Conservation (phyloP, 495 filamentous ascomycete genomes). For the Penicillium chermesinum region DNA sequence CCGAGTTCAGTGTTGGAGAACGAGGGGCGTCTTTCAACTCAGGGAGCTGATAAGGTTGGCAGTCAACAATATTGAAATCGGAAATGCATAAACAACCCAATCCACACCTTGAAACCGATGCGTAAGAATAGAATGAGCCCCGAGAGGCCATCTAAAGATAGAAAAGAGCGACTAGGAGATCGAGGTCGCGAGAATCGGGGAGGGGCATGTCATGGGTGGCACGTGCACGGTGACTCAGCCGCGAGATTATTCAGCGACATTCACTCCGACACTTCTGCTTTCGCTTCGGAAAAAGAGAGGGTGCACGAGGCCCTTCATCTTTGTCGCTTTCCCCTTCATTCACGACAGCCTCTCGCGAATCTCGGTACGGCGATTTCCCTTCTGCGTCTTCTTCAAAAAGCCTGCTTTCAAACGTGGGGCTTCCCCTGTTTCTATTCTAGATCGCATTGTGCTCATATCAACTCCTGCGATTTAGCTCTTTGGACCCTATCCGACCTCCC, state of each 20-base stretch:
- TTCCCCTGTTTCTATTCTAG: not conserved
- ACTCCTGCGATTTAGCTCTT: conserved; percentile 6
- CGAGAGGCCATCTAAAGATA: conserved; percentile 23
- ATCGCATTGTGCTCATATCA: conserved; percentile 9
- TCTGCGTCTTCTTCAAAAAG: too few species aligned
- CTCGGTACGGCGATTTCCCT: not conserved
- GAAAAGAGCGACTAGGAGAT: conserved; percentile 8
- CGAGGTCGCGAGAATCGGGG: not conserved
- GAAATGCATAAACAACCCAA: conserved; percentile 5
- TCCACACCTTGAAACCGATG: not conserved
- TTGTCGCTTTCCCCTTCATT: conserved; percentile 1
- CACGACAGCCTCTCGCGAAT: not conserved
- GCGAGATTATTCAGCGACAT: conserved; percentile 4
- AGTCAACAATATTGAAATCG: not conserved
- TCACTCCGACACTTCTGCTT: conserved; percentile 15
- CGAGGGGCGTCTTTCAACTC: not conserved
- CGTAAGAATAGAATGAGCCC: conserved; percentile 12
- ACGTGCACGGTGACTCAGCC: conserved; percentile 18
- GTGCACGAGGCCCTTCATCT: conserved; percentile 4
- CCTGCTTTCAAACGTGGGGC: conserved; percentile 2
- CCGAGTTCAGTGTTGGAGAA: not conserved
- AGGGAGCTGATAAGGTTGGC: conserved; percentile 5
- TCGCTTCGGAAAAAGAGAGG: conserved; percentile 18
- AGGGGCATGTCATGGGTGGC: conserved; percentile 17
- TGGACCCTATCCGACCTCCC: conserved; percentile 7